A percentile compares a stretch with the other conserved stretches of the same genome.
These are phyloP conservation scores for Cytospora chrysosperma DNA, from an alignment of 2,329 filamentous ascomycete species.

Conservation along the genomic window DNA sequence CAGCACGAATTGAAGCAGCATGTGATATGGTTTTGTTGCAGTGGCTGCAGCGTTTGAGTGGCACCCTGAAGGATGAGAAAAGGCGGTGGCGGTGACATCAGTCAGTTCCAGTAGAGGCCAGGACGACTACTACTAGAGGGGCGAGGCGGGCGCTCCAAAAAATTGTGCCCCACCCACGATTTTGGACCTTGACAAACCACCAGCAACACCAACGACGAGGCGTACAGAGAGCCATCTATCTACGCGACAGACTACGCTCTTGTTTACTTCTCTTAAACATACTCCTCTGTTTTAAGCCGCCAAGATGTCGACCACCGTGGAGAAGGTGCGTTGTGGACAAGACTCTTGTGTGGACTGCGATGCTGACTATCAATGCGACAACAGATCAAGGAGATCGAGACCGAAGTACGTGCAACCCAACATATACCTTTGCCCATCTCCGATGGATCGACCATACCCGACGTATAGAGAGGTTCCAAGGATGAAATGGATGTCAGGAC, in stretches of 20 bases:
- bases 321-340: constrained; percentile 66
- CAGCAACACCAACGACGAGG: constrained; percentile 4
- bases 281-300: constrained; percentile 27
- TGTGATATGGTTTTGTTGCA: too few relatives aligned
- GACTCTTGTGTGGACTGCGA: constrained; percentile 9
- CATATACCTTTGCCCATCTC: not conserved
- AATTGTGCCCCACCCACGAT: constrained; percentile 5
- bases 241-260: not conserved
- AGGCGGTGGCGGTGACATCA: constrained; percentile 21
- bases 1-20: too few relatives aligned
- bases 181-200: constrained; percentile 2
- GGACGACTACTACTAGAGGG: not conserved
- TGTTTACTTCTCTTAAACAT: not conserved
- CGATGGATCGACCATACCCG: not conserved
- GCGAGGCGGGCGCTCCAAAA: constrained; percentile 1
- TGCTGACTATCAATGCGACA: constrained; percentile 41
- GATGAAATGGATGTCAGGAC: not conserved
- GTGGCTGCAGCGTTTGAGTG: not conserved
- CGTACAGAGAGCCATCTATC: not conserved
- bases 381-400: constrained; percentile 94
- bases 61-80: not conserved
- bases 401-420: constrained; percentile 65
- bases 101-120: not conserved
- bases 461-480: not conserved
- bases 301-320: constrained; percentile 94